Evolutionary conservation across 176 grass and related monocot genomes (phyloP), one percentile per base, ranked within the genome.

Genomic region (Metroxylon sagu): DNA sequence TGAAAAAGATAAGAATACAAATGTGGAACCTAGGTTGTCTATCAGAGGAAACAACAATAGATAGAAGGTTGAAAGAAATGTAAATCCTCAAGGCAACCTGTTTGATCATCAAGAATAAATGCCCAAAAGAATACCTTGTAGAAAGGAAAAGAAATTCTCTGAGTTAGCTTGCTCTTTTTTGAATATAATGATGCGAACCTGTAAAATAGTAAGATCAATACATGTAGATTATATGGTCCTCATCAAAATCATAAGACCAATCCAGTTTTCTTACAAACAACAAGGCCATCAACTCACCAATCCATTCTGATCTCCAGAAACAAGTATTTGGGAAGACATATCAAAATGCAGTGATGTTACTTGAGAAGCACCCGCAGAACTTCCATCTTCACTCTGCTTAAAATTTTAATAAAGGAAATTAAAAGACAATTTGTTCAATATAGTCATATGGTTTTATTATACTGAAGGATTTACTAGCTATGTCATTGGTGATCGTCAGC

Each of bases 291-390:
- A 81, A 50, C 28, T 73, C 78, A 98, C 87, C 27, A 52, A 55
- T 77, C 93, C 93, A 81, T 31, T 67, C 62, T 52, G 74, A 74
- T 91, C 79, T 26, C 93, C 93, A 35, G 67, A 91, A 55, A 98
- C 76, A 67, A 98, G 78, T 71, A 88, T 59, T 25, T 74, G 69
- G 30, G 84, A 88, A 67, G 81, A 57, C 73, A 77, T 61, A 85
- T 92, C 87, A 76, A 92, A 92, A 52, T 92, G 79, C 71, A 98
- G 65, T 74, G 84, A 85, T 74, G 84, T 98, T 72, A 98, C 74
- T 56, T 59, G 56, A 26, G 65, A 61, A 56, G 52, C 19, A 67
- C 67, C 60, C 73, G 77, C 69, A 74, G 65, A 51, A 72, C 4
- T 60, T 68, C 29, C 79, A 25, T 91, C 83, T 80, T 79, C 79